Percentiles rank a stretch among this genome's conserved stretches.
phyloP scores from a whole-genome alignment of 495 filamentous ascomycete genomes.

The Neurospora tetrasperma region DNA sequence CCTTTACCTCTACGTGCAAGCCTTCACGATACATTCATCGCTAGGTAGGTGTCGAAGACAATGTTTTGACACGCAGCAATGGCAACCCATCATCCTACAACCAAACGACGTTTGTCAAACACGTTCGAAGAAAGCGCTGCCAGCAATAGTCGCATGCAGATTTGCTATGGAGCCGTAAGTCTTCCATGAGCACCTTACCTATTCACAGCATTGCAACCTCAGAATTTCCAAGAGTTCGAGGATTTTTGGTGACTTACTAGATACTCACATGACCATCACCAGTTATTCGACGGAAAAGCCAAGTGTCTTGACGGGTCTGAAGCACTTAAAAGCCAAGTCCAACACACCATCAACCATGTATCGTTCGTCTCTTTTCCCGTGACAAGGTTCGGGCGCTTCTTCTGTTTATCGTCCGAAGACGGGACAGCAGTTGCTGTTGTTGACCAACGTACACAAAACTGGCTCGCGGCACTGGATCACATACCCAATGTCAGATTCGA shows the following conservation, averaged over 20 bases:
- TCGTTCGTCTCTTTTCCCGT: not conserved
- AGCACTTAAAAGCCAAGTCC: not conserved
- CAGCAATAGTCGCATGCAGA: not conserved
- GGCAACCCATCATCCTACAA: not conserved
- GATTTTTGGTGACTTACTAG: not conserved
- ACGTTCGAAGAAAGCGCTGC: not conserved
- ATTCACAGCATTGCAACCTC: too few relatives aligned
- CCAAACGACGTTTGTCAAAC: not conserved
- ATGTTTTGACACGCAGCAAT: not conserved
- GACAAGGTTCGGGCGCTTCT: not conserved
- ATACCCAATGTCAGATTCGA: not conserved
- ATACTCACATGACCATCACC: not conserved
- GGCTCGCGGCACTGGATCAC: not conserved
- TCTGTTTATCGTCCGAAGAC: not conserved
- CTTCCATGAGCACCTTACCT: not conserved
- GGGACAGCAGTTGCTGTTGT: not conserved
- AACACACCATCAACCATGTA: not conserved
- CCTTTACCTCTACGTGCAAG: not conserved
- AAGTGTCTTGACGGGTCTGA: not conserved
- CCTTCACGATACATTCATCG: too few relatives aligned
- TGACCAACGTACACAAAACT: not conserved
- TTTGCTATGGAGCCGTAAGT: not conserved
- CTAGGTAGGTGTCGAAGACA: not conserved
- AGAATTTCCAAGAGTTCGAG: not conserved
- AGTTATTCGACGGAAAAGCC: not conserved